Evolutionary conservation across 23 red algal genomes (phyloP), one percentile per base, ranked within the genome.

Genomic region (Gracilaria domingensis): DNA sequence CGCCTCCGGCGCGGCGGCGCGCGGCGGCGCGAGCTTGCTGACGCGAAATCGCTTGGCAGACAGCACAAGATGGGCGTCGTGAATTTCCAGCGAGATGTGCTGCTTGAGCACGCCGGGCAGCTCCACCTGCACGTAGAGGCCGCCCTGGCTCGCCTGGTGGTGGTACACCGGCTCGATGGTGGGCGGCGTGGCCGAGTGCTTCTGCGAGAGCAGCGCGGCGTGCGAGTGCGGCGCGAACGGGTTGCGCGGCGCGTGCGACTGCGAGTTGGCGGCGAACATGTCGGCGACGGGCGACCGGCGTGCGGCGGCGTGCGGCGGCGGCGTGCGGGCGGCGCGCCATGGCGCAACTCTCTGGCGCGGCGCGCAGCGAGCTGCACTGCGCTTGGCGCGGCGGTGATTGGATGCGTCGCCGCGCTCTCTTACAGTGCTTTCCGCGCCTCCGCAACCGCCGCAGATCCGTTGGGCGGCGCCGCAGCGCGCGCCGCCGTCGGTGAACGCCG

Each of bases 101-200:
- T 77, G 40, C 72, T 77, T 77, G 38, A 51, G 40, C 2, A 77
- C 72, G 72, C 72, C 72, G 21, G 72, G 72, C 45, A 77, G n/a
- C 42, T 77, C 72, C 8, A 77, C 42, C 72, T 77, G 72, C 39
- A 77, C 40, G 72, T 13, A 77, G 72, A 51, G 32, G 72, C 32
- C 50, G 72, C 50, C 3, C 40, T 50, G 30, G 42, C 50, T 13
- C 23, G 11, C 1, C 72, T 77, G 40, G 42, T 77, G 45, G 23
- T 49, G 45, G 45, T 77, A 50, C 21, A 45, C 45, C 0, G 72
- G 72, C 72, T 77, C 72, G 30, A 77, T 30, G 72, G 42, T 51
- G 12, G 38, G 72, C 2, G 72, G 45, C 40, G 72, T 49, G 45
- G 72, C 13, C 23, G 72, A 12, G 32, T 69, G 72, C 38, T 77